Evolutionary conservation across 495 filamentous ascomycete genomes (phyloP), one percentile per base, ranked within the genome.

Genomic region (Daldinia grandis): DNA sequence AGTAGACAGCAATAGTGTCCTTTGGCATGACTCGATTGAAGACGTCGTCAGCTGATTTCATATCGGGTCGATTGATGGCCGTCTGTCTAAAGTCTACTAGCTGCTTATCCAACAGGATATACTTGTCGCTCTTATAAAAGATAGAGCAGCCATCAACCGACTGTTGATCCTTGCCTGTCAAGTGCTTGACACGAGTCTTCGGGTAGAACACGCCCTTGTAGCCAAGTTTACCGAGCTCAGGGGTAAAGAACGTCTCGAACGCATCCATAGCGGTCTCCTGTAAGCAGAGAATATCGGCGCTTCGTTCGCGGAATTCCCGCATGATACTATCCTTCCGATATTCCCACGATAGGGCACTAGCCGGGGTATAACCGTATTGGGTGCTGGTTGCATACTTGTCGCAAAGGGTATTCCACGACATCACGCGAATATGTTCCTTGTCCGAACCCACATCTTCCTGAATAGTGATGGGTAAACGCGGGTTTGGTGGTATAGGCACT

Each of bases 1-100:
- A 85, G 28, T 97, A 87, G 19, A 97, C 88, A 12, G 91, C 95
- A 72, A 99, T 97, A 74, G 98, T 92, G 81, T 99, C 95, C 81
- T 94, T 92, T 64, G 94, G 94, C 95, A 98, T 98, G 17, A 98
- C 89, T 12, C 95, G 90, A 76, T 99, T 98, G 84, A 95, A 98
- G 65, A 98, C 93, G 73, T 99, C 96, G 73, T 95, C 92, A 58
- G 94, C 91, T 35, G 92, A 90, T 80, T 98, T 98, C 86, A 96
- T 95, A 78, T 98, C 95, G 5, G 93, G 91, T 56, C 96, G 86
- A 63, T 95, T 92, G 78, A 98, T 95, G 64, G 95, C 95, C 17
- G 89, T 91, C 65, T 92, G 91, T n/a, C 90, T 89, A 78, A 97
- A 97, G 78, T 97, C 93, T 74, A 99, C 88, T 50, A 97, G 76